These are phyloP conservation scores for Glonium stellatum DNA, from an alignment of 495 filamentous ascomycete species.

Conservation along the genomic window DNA sequence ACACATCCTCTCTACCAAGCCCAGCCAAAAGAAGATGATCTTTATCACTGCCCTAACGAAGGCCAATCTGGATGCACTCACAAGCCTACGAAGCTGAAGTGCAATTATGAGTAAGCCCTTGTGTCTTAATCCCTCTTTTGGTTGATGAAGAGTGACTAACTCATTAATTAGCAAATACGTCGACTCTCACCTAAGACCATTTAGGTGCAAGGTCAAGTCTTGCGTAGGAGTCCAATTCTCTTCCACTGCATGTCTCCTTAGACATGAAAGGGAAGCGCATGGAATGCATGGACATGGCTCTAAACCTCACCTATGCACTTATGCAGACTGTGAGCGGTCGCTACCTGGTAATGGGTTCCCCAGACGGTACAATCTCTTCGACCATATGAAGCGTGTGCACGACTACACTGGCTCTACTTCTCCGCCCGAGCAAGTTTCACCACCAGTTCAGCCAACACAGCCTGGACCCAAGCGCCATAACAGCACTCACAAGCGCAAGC, in stretches of 20 bases:
- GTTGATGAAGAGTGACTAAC: slow-evolving; percentile 33
- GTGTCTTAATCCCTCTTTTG: slow-evolving; percentile 23
- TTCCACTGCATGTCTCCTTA: slow-evolving; percentile 88
- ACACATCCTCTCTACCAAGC: slow-evolving; percentile 74
- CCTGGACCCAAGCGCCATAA: background rate
- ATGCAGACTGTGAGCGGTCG: slow-evolving; percentile 75
- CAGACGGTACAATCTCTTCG: slow-evolving; percentile 83
- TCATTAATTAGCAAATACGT: slow-evolving; percentile 69
- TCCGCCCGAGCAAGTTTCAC: slow-evolving; percentile 14
- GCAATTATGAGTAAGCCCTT: slow-evolving; percentile 83
- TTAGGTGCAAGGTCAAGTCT: slow-evolving; percentile 73
- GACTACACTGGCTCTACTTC: slow-evolving; percentile 47
- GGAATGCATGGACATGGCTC: slow-evolving; percentile 90
- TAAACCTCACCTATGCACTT: slow-evolving; percentile 79
- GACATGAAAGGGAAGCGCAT: slow-evolving; percentile 89
- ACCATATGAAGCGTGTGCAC: slow-evolving; percentile 93
- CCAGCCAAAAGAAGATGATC: slow-evolving; percentile 60
- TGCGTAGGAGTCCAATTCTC: slow-evolving; percentile 80
- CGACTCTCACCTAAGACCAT: slow-evolving; percentile 89
- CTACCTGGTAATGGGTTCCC: slow-evolving; percentile 78
- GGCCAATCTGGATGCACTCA: slow-evolving; percentile 69
- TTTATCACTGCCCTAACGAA: slow-evolving; percentile 87
- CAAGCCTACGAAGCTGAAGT: slow-evolving; percentile 85
- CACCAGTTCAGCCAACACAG: background rate
- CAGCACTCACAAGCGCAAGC: slow-evolving; percentile 21